Evolutionary conservation across 164 flowering plant genomes (phyloP).

Genomic region (Vitis vinifera): ASM3070453v1 NC_081805.1:3071001-3071500

Average conservation of each 20-base stretch:
- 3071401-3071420: not conserved
- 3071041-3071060: too few relatives aligned
- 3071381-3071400: conserved; percentile 1
- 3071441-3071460: too few relatives aligned
- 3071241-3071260: conserved; percentile 5
- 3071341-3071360: conserved; percentile 31
- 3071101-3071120: too few relatives aligned
- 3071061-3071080: too few relatives aligned
- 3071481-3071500: too few relatives aligned
- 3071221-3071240: conserved; percentile 1
- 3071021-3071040: too few relatives aligned
- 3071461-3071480: too few relatives aligned
- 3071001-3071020: too few relatives aligned
- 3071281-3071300: conserved; percentile 24
- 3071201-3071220: conserved; percentile 2
- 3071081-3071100: too few relatives aligned
- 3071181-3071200: not conserved
- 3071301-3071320: conserved; percentile 28
- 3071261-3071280: not conserved
- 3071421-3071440: too few relatives aligned
- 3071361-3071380: not conserved
- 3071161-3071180: not conserved
- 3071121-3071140: conserved; percentile 8
- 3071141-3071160: conserved; percentile 21
- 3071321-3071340: conserved; percentile 42